Evolutionary conservation across 2,329 filamentous ascomycete species (phyloP).

Genomic region (Diaporthe eres): DNA sequence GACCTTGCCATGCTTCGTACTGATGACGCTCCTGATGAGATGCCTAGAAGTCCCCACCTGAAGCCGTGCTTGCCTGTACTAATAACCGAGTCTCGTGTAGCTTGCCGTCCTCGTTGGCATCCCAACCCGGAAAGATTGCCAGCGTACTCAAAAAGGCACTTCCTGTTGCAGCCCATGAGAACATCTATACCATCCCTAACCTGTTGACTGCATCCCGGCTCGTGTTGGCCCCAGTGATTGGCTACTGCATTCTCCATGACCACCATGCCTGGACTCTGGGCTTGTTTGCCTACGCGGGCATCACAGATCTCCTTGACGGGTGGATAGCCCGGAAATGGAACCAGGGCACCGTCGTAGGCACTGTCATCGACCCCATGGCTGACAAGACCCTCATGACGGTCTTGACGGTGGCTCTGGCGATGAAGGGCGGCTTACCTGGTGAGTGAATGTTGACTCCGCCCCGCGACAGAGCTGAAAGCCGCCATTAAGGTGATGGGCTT

Average conservation of each 20-base stretch:
- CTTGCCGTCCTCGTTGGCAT: conserved; percentile 24
- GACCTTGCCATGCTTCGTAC: not conserved
- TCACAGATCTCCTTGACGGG: conserved; percentile 93
- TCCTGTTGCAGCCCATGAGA: conserved; percentile 72
- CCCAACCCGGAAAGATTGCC: conserved; percentile 34
- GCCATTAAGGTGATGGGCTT: too few species aligned
- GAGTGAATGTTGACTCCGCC: conserved; percentile 51
- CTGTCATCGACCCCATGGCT: conserved; percentile 95
- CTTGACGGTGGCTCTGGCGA: conserved; percentile 85
- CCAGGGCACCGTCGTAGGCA: conserved; percentile 92
- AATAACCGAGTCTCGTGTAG: conserved; percentile 27
- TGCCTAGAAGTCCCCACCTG: not conserved
- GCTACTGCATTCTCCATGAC: conserved; percentile 89
- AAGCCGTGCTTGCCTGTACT: conserved; percentile 6
- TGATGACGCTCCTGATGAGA: not conserved
- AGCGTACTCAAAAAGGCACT: conserved; percentile 39
- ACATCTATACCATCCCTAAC: conserved; percentile 98
- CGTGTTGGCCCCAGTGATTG: conserved; percentile 84
- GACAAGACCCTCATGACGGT: conserved; percentile 98
- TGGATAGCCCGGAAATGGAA: conserved; percentile 93
- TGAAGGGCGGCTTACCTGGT: conserved; percentile 87
- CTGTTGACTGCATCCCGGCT: conserved; percentile 90
- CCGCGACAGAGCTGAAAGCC: not conserved
- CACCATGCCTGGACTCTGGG: conserved; percentile 83
- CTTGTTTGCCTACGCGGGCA: conserved; percentile 91